Evolutionary conservation across 2,329 filamentous ascomycete genomes (phyloP).

Genomic region (Arthrinium phaeospermum): DNA sequence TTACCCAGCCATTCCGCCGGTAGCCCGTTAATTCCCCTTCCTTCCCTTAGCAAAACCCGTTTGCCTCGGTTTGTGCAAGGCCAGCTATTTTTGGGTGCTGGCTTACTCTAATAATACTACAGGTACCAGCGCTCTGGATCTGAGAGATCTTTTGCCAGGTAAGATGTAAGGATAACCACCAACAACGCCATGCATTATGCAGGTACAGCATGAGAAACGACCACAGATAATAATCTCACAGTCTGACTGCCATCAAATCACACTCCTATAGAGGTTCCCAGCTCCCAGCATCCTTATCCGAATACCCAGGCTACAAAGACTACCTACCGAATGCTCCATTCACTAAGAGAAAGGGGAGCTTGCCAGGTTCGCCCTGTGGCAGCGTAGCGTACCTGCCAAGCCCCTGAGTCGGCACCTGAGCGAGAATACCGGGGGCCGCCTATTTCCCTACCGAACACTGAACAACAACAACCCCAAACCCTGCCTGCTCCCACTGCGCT

Average conservation of each 20-base stretch:
- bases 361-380: background rate
- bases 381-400: constrained; percentile 2
- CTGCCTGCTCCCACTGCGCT: background rate
- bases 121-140: background rate
- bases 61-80: background rate
- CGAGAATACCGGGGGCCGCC: background rate
- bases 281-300: background rate
- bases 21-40: background rate
- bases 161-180: background rate
- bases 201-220: background rate
- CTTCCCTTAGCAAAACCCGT: background rate
- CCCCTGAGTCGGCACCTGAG: background rate
- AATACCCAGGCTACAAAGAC: background rate
- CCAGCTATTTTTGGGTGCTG: background rate
- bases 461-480: constrained; percentile 3
- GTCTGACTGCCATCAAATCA: background rate
- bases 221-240: background rate
- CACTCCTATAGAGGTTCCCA: background rate
- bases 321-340: background rate
- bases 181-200: background rate
- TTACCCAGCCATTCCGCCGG: background rate
- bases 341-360: constrained; percentile 1
- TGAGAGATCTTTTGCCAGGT: background rate
- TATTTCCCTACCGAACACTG: background rate
- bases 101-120: background rate